Base-by-base conservation (phyloP, 2,329 filamentous ascomycete species). In the Stagonosporopsis cucurbitacearum region DNA sequence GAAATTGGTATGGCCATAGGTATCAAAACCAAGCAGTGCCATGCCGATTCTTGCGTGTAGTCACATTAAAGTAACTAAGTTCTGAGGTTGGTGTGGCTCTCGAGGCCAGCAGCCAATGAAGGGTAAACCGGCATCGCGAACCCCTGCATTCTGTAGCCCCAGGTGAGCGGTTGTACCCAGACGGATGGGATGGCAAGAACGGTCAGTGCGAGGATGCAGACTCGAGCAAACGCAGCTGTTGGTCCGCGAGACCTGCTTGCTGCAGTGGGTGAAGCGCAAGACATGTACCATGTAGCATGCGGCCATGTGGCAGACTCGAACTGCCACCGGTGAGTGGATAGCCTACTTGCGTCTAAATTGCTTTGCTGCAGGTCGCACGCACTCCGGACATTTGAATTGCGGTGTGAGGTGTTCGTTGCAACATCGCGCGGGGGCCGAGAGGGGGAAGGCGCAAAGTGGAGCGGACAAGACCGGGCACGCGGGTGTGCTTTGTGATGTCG, bases 61-160 rank as follows among this genome's bases (percentile, higher is more conserved):
- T 56, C 30, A 36, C 36, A 56, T 47, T 56, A 56, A 46, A 39
- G 53, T 51, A 37, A 56, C 42, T 47, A 36, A 51, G 53, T 51
- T 56, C 47, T 56, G 47, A 42, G 30, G 47, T 43, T 12, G 47
- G 53, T 56, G 47, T 50, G 43, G 46, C 46, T 47, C 42, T 41
- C 28, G 43, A 12, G 9, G 9, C 25, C 30, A 42, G 36, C 41
- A 51, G 48, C 53, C 53, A 56, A 56, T 56, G 42, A 51, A 56
- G 48, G 48, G 36, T 30, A 43, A 30, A 30, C 23, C 47, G 42
- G 53, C 43, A 56, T 36, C 19, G 8, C 39, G 20, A 37, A 47
- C 53, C 53, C 52, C 53, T 56, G 53, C 53, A 47, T 28, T 22
- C 8, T 56, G 53, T 43, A 42, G 53, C 53, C 39, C 49, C 53